Conservation (phyloP, 2,329 filamentous ascomycete species). For the Karstenula rhodostoma region DNA sequence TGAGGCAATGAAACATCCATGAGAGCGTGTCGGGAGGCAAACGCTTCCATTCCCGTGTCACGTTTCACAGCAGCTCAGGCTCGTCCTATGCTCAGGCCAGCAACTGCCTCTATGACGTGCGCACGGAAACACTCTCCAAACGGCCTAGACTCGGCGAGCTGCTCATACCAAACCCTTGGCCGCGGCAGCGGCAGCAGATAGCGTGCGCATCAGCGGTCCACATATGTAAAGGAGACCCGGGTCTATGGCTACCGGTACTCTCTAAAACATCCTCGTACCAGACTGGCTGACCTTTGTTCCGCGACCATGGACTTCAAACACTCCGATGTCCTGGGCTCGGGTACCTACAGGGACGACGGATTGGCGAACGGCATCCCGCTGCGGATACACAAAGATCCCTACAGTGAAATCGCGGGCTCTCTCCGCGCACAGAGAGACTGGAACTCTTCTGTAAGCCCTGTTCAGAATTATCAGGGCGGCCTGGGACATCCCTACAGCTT, state of each 20-base stretch:
- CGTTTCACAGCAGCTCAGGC: not conserved
- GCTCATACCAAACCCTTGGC: constrained; percentile 7
- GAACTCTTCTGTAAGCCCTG: constrained; percentile 29
- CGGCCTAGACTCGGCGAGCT: constrained; percentile 12
- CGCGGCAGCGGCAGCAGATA: constrained; percentile 10
- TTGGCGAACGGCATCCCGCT: constrained; percentile 21
- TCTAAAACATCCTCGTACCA: not conserved
- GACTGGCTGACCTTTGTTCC: not conserved
- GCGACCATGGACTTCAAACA: constrained; percentile 17
- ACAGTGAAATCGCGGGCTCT: constrained; percentile 42
- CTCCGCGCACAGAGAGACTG: constrained; percentile 46
- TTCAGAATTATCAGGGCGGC: constrained; percentile 36
- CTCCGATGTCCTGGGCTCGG: constrained; percentile 13
- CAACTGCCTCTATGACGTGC: constrained; percentile 6
- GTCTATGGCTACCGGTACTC: constrained; percentile 1
- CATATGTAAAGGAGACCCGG: constrained; percentile 14
- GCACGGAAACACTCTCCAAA: not conserved
- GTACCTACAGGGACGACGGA: constrained; percentile 16
- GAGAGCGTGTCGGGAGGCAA: not conserved
- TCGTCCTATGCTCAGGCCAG: not conserved
- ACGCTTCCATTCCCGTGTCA: not conserved
- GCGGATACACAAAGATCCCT: constrained; percentile 19
- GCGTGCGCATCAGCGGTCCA: constrained; percentile 7
- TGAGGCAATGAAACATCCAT: not conserved
- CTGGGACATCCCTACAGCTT: constrained; percentile 39